Evolutionary conservation across 306 rosid genomes (phyloP).

Genomic region (Mucuna pruriens): DNA sequence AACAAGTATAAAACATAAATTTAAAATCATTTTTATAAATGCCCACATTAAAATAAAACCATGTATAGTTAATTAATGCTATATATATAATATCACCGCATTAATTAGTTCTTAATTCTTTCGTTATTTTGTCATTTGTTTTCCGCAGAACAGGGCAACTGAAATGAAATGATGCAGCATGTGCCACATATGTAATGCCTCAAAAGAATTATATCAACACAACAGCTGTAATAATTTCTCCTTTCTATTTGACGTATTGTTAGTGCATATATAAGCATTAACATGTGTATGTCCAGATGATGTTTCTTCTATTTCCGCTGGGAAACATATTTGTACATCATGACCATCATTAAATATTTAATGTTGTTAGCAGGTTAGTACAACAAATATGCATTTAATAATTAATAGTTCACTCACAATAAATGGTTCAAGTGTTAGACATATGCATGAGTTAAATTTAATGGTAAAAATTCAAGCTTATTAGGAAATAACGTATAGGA

Average conservation of each 20-base stretch:
- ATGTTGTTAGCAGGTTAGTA: neutral
- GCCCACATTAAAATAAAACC: neutral
- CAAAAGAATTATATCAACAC: neutral
- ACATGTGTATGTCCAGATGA: conserved; percentile 14
- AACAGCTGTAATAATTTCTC: neutral
- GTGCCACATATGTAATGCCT: conserved; percentile 15
- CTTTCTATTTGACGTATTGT: conserved; percentile 18
- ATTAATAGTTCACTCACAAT: neutral
- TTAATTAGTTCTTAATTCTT: neutral
- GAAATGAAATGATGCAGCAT: conserved; percentile 15
- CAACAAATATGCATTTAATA: neutral
- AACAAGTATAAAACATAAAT: neutral
- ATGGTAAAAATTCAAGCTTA: neutral
- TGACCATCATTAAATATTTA: neutral
- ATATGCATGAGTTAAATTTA: neutral
- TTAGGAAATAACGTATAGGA: too few relatives aligned
- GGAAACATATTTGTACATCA: neutral
- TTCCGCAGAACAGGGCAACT: neutral
- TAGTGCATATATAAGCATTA: conserved; percentile 11
- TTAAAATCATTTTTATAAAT: neutral
- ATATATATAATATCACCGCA: neutral
- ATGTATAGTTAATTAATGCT: neutral
- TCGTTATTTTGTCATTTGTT: neutral
- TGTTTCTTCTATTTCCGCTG: conserved; percentile 14
- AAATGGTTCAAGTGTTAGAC: neutral